Evolutionary conservation across 345 rosid genomes (phyloP).

Genomic region (Salix koriyanagi): DNA sequence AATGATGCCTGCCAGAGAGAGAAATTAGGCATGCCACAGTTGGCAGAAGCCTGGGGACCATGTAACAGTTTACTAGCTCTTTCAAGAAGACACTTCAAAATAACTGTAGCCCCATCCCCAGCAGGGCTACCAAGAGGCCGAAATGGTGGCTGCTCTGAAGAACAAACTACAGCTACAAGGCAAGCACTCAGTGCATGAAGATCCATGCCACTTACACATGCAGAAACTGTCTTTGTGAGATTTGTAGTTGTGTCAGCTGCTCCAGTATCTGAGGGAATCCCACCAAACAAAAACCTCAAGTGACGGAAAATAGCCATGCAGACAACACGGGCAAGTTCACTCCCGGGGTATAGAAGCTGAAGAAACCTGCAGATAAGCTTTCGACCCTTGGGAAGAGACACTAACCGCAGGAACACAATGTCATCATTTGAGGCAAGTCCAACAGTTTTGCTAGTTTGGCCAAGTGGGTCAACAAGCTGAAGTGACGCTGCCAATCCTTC

Average conservation of each 20-base stretch:
- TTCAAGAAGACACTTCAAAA: constrained; percentile 77
- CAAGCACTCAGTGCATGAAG: constrained; percentile 84
- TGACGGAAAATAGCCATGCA: constrained; percentile 95
- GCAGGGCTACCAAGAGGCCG: constrained; percentile 86
- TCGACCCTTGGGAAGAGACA: constrained; percentile 77
- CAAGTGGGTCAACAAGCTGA: constrained; percentile 89
- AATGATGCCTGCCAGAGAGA: constrained; percentile 94
- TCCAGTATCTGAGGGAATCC: constrained; percentile 51
- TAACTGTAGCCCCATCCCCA: constrained; percentile 80
- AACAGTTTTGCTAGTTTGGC: constrained; percentile 47
- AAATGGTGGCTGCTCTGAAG: constrained; percentile 95
- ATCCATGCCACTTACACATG: constrained; percentile 74
- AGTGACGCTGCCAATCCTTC: constrained; percentile 87
- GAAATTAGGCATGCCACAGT: constrained; percentile 48
- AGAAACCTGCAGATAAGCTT: constrained; percentile 64
- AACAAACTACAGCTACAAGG: constrained; percentile 96
- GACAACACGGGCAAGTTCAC: constrained; percentile 73
- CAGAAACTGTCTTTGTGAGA: constrained; percentile 63
- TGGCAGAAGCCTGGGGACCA: constrained; percentile 36
- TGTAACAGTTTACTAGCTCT: constrained; percentile 69
- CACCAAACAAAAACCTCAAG: constrained; percentile 83
- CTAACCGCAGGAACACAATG: constrained; percentile 67
- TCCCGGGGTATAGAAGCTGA: constrained; percentile 77
- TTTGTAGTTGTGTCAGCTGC: constrained; percentile 60
- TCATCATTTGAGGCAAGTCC: constrained; percentile 67